phyloP scores from a whole-genome alignment of 2,329 filamentous ascomycete species.

The Neurospora sp. region DNA sequence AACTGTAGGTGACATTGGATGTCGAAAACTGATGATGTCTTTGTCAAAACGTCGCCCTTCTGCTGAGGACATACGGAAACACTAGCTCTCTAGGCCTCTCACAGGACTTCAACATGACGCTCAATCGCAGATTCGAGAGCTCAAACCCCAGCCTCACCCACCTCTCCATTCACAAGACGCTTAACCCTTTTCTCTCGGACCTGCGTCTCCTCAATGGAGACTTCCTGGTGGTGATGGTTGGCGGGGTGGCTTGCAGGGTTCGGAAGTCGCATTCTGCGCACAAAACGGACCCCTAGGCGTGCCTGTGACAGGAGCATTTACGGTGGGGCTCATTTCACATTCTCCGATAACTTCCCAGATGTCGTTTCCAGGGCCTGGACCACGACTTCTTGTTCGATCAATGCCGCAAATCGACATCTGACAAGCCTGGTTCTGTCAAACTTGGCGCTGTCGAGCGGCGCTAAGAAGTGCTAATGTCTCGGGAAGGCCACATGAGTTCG shows the following conservation, averaged over 20 bases:
- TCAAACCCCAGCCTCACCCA: conserved; percentile 11
- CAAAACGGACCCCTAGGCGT: background rate
- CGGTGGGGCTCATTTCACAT: background rate
- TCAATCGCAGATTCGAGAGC: background rate
- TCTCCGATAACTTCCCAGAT: background rate
- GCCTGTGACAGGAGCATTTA: background rate
- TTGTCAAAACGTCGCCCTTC: background rate
- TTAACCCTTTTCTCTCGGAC: conserved; percentile 32
- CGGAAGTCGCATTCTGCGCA: background rate
- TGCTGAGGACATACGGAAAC: background rate
- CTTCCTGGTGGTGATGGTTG: conserved; percentile 13
- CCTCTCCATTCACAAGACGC: conserved; percentile 17
- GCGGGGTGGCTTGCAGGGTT: background rate
- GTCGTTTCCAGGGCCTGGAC: background rate
- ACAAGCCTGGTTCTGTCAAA: background rate
- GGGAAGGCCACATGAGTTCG: conserved; percentile 19
- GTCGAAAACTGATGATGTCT: background rate
- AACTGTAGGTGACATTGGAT: background rate
- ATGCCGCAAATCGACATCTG: background rate
- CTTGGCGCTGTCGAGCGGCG: conserved; percentile 2
- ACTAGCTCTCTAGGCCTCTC: background rate
- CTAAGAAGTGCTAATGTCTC: conserved; percentile 11
- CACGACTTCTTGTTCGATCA: conserved; percentile 1
- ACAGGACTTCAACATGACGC: background rate
- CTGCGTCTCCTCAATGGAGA: conserved; percentile 26